Evolutionary conservation across 768 basidiomycete species (phyloP).

Genomic region (Boletus sensibilis): DNA sequence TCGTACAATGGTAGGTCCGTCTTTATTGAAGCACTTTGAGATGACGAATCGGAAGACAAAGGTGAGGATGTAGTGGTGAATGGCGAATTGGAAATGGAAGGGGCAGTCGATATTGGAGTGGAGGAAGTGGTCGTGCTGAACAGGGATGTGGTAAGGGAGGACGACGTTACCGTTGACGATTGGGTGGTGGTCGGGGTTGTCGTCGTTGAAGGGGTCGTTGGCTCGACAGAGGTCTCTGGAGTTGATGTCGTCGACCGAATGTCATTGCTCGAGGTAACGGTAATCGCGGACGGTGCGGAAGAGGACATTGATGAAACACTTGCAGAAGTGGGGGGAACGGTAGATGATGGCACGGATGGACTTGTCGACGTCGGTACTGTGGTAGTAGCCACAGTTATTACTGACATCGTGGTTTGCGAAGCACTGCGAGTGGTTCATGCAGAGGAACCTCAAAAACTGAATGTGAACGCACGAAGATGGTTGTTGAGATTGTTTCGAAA

Average conservation of each 20-base stretch:
- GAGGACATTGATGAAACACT: conserved; percentile 6
- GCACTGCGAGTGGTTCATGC: conserved; percentile 20
- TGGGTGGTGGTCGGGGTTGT: conserved; percentile 6
- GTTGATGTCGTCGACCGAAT: conserved; percentile 22
- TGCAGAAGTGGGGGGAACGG: conserved; percentile 9
- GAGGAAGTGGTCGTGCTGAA: conserved; percentile 10
- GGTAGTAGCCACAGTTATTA: conserved; percentile 10
- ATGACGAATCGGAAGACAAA: conserved; percentile 1
- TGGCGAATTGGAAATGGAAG: conserved; percentile 15
- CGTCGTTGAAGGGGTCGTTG: conserved; percentile 21
- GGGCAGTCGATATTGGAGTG: conserved; percentile 15
- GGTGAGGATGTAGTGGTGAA: conserved; percentile 10
- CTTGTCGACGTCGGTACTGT: conserved; percentile 13
- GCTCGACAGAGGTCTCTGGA: conserved; percentile 18
- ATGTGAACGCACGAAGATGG: conserved; percentile 26
- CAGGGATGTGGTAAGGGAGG: conserved; percentile 8
- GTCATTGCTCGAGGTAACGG: conserved; percentile 15
- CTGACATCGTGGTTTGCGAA: conserved; percentile 11
- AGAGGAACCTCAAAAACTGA: conserved; percentile 1
- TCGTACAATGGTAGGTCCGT: conserved; percentile 24
- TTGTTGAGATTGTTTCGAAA: conserved; percentile 10
- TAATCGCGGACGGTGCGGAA: conserved; percentile 15
- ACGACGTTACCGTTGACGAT: conserved; percentile 9
- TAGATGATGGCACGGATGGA: conserved; percentile 9
- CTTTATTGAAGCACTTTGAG: conserved; percentile 6